Evolutionary conservation across 1,284 basidiomycete species (phyloP).

Genomic region (Blastosporella zonata): DNA sequence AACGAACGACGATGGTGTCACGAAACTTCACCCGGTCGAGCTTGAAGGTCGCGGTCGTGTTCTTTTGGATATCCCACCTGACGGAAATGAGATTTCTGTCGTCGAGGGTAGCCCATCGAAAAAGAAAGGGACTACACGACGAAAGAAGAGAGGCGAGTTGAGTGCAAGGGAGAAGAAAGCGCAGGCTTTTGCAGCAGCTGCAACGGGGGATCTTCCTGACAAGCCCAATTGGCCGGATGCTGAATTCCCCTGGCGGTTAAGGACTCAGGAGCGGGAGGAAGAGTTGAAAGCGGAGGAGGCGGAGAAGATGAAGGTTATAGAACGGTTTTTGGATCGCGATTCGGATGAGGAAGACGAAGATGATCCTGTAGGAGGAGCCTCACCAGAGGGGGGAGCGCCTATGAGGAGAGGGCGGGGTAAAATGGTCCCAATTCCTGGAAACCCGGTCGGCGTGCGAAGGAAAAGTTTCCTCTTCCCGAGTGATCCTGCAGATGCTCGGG

Average conservation of each 20-base stretch:
- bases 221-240: conserved; percentile 73
- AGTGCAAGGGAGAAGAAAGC: conserved; percentile 30
- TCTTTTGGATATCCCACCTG: conserved; percentile 47
- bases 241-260: conserved; percentile 71
- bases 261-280: conserved; percentile 51
- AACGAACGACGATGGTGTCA: conserved; percentile 22
- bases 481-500: conserved; percentile 71
- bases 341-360: conserved; percentile 55
- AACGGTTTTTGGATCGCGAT: conserved; percentile 57
- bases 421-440: conserved; percentile 51
- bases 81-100: conserved; percentile 23
- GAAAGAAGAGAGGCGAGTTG: conserved; percentile 36
- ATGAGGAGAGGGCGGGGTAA: conserved; percentile 51
- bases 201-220: conserved; percentile 28
- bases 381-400: conserved; percentile 11
- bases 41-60: conserved; percentile 67
- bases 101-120: conserved; percentile 32
- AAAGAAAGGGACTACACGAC: conserved; percentile 32
- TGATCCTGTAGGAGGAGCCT: conserved; percentile 26
- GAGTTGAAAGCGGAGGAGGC: conserved; percentile 50
- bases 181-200: conserved; percentile 18
- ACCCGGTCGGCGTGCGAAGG: conserved; percentile 32
- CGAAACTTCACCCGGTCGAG: conserved; percentile 54
- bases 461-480: conserved; percentile 44
- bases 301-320: conserved; percentile 56